Percentiles rank a stretch among this genome's conserved stretches.
These are phyloP conservation scores for Cryptococcus floricola DNA, from an alignment of 1,284 basidiomycete genomes.

Conservation along the genomic window DNA sequence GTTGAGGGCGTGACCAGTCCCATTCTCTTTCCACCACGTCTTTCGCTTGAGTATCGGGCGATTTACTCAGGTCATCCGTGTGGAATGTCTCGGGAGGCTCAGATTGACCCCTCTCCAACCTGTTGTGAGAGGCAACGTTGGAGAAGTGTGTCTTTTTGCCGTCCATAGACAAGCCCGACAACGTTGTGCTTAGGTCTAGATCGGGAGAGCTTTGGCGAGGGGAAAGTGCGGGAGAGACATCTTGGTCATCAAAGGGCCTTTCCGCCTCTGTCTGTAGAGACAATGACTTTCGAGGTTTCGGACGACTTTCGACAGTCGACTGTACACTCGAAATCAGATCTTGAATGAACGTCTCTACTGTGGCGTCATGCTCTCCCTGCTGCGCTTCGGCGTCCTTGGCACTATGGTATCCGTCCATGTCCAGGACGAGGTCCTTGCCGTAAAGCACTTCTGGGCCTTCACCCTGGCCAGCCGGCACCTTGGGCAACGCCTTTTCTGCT, in stretches of 20 bases:
- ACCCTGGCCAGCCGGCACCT: constrained; percentile 51
- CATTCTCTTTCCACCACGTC: constrained; percentile 33
- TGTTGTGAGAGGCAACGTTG: neutral
- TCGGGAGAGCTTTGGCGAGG: neutral
- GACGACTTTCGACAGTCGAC: constrained; percentile 5
- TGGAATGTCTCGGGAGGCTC: constrained; percentile 23
- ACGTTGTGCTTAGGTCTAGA: neutral
- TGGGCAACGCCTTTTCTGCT: constrained; percentile 57
- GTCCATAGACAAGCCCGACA: neutral
- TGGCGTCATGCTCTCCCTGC: constrained; percentile 7
- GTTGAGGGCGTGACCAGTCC: constrained; percentile 46
- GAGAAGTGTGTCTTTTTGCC: neutral
- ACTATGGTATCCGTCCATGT: constrained; percentile 52
- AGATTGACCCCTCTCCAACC: constrained; percentile 24
- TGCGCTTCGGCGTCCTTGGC: constrained; percentile 5
- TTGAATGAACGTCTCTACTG: constrained; percentile 26
- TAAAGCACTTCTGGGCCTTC: constrained; percentile 66
- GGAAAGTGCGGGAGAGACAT: neutral
- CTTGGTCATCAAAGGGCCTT: neutral
- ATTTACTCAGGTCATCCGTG: neutral
- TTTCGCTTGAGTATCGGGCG: constrained; percentile 1
- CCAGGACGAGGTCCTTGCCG: constrained; percentile 55
- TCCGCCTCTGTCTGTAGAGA: neutral
- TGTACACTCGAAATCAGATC: constrained; percentile 27
- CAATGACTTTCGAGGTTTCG: neutral